Percentiles rank a stretch among this genome's conserved stretches.
These are phyloP conservation scores for Cystofilobasidium ferigula DNA, from an alignment of 768 basidiomycete genomes.

Conservation along the genomic window DNA sequence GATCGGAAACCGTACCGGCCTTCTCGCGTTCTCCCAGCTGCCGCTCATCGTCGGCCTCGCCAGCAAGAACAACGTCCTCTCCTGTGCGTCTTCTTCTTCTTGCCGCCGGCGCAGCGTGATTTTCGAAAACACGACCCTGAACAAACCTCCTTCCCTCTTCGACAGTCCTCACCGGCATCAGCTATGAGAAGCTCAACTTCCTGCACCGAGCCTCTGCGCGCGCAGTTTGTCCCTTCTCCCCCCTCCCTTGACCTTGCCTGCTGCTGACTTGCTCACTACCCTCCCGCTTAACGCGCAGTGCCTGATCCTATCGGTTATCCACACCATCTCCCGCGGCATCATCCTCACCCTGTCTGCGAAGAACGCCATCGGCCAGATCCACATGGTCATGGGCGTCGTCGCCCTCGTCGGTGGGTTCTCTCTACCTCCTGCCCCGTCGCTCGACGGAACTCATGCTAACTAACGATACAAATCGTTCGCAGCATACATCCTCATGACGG, in stretches of 20 bases:
- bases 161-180: conserved; percentile 47
- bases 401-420: too few relatives aligned
- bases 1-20: conserved; percentile 15
- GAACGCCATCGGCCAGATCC: background rate
- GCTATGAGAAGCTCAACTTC: conserved; percentile 46
- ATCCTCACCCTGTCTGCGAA: background rate
- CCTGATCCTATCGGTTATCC: conserved; percentile 24
- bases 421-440: too few relatives aligned
- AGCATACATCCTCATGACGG: conserved; percentile 8
- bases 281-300: too few relatives aligned
- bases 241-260: too few relatives aligned
- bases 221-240: too few relatives aligned
- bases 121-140: too few relatives aligned
- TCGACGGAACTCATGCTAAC: too few relatives aligned
- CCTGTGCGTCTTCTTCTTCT: conserved; percentile 42
- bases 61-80: conserved; percentile 53
- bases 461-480: too few relatives aligned
- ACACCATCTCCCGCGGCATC: conserved; percentile 4
- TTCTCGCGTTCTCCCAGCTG: conserved; percentile 36
- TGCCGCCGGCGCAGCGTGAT: too few relatives aligned
- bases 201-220: conserved; percentile 35
- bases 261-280: too few relatives aligned
- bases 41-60: conserved; percentile 52
- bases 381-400: conserved; percentile 15
- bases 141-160: background rate